Conservation (phyloP, 768 basidiomycete species). For the Phlebiopsis gigantea region DNA sequence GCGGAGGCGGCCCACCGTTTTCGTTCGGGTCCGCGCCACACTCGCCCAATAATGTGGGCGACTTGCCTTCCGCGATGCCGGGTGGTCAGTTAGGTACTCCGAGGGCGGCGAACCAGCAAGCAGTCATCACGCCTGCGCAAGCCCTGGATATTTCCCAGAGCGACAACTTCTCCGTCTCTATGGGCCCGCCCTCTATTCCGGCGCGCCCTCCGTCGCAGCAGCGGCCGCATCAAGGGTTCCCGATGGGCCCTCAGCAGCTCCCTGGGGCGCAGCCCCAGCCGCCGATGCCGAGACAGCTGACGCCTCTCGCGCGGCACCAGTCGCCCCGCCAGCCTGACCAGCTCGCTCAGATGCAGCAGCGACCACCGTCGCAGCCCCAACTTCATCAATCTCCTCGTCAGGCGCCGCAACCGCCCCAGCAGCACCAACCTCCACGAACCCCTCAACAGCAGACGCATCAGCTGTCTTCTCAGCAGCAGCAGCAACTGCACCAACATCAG, state of each 20-base stretch:
- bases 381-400: constrained; percentile 19
- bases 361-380: constrained; percentile 29
- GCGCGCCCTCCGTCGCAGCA: constrained; percentile 29
- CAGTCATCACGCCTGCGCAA: constrained; percentile 61
- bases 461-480: constrained; percentile 28
- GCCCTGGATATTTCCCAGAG: constrained; percentile 49
- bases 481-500: constrained; percentile 22
- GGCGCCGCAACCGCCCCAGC: constrained; percentile 28
- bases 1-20: constrained; percentile 23
- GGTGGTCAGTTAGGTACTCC: constrained; percentile 30
- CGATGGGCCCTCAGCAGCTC: constrained; percentile 12
- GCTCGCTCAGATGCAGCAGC: constrained; percentile 14
- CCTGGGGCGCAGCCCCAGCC: constrained; percentile 18
- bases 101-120: constrained; percentile 34
- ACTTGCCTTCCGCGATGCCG: constrained; percentile 39
- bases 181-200: constrained; percentile 8
- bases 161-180: constrained; percentile 7
- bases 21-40: constrained; percentile 31
- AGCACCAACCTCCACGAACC: constrained; percentile 17
- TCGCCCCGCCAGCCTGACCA: constrained; percentile 21
- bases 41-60: constrained; percentile 41
- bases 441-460: constrained; percentile 22
- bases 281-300: constrained; percentile 13
- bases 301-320: not conserved
- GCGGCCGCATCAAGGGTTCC: constrained; percentile 38